Conservation (phyloP, 148 eudicot genomes). For the Rhododendron kiyosumense region DNA sequence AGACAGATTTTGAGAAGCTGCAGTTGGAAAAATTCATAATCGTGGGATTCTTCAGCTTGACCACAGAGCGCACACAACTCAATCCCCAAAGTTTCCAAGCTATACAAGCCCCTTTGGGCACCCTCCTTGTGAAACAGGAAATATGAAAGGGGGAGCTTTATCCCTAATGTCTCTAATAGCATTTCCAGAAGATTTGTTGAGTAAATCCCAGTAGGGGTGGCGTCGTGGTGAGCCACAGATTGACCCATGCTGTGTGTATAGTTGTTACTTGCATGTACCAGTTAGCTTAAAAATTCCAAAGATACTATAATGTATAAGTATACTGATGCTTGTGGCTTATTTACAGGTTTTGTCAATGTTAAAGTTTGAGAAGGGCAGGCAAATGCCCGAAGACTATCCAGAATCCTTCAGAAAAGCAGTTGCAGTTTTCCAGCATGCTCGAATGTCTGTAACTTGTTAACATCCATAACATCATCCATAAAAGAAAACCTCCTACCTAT, state of each 20-base stretch:
- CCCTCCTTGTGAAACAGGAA: not conserved
- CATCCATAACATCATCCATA: conserved; percentile 6
- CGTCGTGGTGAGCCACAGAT: not conserved
- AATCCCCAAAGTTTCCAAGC: not conserved
- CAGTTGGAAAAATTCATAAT: not conserved
- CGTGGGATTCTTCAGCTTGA: not conserved
- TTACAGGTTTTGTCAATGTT: conserved; percentile 64
- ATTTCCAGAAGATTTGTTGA: not conserved
- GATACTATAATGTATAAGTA: not conserved
- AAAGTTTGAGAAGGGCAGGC: conserved; percentile 49
- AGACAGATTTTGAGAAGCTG: not conserved
- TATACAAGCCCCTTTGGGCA: not conserved
- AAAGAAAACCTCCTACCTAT: not conserved
- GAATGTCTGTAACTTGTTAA: conserved; percentile 35
- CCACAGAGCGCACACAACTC: not conserved
- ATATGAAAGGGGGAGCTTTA: not conserved
- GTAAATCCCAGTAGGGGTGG: not conserved
- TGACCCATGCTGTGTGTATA: not conserved
- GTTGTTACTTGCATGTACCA: not conserved
- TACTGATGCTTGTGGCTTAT: not conserved
- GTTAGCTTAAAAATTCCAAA: not conserved
- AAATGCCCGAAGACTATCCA: conserved; percentile 68
- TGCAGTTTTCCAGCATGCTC: conserved; percentile 79
- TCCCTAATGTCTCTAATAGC: not conserved
- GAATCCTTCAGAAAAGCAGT: conserved; percentile 63